Base-by-base conservation (phyloP, 176 grass and related monocot genomes). In the Cenchrus americanus region DNA sequence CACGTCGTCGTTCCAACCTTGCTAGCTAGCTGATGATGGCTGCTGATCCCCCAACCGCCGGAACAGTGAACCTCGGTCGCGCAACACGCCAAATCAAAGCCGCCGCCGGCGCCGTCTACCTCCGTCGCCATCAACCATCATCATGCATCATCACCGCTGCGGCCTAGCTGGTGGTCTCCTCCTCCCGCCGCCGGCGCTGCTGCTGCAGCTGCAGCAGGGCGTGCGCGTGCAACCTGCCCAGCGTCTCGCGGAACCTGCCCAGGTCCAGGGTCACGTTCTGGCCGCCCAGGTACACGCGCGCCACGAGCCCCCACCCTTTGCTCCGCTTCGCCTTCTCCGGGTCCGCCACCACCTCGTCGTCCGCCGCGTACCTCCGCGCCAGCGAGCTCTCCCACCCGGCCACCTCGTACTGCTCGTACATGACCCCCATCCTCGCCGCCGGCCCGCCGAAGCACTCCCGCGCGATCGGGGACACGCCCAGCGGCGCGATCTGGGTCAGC, bases 241-340 rank as follows among this genome's bases (percentile, higher is more conserved):
- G 73, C 24, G 82, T 71, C 5, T 85, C 22, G 1, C 83, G 21
- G 58, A 96, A 83, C 21, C 91, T 51, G 19, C 9, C 52, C 0
- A 89, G 22, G 80, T 96, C 90, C 0, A 96, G 74, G 53, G 26
- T 91, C 27, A 96, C 88, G 83, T 96, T 93, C 85, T 96, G 94
- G 0, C 83, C 90, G 5, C 76, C 1, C 2, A 96, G 86, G 79
- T 93, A 96, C 1, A 92, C 50, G 21, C 71, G 14, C 8, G 59
- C 71, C 6, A 85, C 87, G 9, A 86, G 8, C 0, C 47, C 22
- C 94, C 94, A 96, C 0, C 80, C 90, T 0, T 30, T 22, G 0
- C 6, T 11, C 6, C 61, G 75, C 88, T 42, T 80, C 1, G 71
- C 83, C 44, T 1, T 17, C 76, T 92, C 73, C 24, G 87, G 87